Base-by-base conservation (phyloP, 345 rosid species). In the Syzygium oleosum region DNA sequence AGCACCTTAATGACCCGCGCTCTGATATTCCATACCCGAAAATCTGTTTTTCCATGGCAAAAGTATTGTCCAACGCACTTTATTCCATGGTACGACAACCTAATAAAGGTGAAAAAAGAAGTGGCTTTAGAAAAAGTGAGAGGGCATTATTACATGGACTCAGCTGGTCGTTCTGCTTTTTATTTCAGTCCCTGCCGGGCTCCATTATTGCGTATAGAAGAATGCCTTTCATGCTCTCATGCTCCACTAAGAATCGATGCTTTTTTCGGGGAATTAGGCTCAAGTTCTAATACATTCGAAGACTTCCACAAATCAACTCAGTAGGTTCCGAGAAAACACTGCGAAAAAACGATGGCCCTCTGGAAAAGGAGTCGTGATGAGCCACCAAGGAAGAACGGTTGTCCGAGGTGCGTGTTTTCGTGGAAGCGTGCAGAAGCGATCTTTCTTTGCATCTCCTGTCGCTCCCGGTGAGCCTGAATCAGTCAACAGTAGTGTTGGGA, bases 11-110 rank as follows among this genome's bases (percentile, higher is more conserved):
- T 25, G 63, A 58, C 3, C 15, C 15, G 11, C 6, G 3, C 14
- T 25, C 27, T 58, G 29, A 10, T 23, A 58, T 58, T 58, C 12
- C 63, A 25, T 3, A 0, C 11, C 0, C 7, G 7, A 58, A 0
- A 58, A 58, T 23, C 15, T 12, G 6, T 25, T 58, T 58, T 25
- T 0, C 1, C 29, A 1, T 1, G 61, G 1, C 0, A 56, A 56
- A 25, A 23, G 23, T 56, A 23, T 56, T 1, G 3, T 56, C 1
- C 68, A 61, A n/a, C 8, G 0, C 16, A 27, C 31, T 13, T 61
- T 61, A 61, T 61, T 13, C 68, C 2, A 6, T 25, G 7, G 15
- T 2, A 12, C 1, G 29, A 58, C 31, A 12, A 5, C 15, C 65
- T 11, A 25, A 27, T 11, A 25, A 1, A 13, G 68, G 0, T 29